Percentiles rank a stretch among this genome's conserved stretches.
Evolutionary conservation across 495 filamentous ascomycete genomes (phyloP).

Genomic region (Bombardia bombarda): DNA sequence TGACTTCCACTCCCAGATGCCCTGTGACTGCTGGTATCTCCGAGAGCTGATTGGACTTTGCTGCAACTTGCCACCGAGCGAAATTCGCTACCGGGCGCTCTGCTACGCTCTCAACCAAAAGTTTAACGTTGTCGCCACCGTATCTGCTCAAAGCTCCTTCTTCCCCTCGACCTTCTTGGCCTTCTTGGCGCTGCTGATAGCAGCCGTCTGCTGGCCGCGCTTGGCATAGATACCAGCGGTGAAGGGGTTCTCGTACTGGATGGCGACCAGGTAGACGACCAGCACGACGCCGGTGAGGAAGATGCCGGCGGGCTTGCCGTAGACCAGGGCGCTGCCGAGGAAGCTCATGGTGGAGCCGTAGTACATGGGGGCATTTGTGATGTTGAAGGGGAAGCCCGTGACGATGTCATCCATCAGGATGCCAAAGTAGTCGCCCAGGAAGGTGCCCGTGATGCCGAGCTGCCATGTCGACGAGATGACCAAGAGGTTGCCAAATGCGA

Average conservation of each 20-base stretch:
- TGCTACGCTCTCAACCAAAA: no score
- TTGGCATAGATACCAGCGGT: conserved; percentile 90
- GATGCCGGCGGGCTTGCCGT: conserved; percentile 82
- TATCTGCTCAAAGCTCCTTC: conserved; percentile 41
- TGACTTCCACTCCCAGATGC: no score
- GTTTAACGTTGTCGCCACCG: no score
- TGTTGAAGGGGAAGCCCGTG: conserved; percentile 90
- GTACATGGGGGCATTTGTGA: conserved; percentile 93
- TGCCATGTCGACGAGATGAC: conserved; percentile 85
- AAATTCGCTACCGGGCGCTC: no score
- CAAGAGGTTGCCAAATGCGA: conserved; percentile 71
- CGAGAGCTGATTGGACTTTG: no score
- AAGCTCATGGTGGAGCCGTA: conserved; percentile 90
- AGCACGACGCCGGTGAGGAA: conserved; percentile 69
- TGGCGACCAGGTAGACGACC: conserved; percentile 71
- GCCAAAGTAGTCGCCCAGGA: conserved; percentile 96
- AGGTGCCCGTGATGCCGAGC: conserved; percentile 93
- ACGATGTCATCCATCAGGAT: conserved; percentile 95
- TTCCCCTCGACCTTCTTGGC: conserved; percentile 22
- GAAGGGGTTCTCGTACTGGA: conserved; percentile 95
- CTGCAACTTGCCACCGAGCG: no score
- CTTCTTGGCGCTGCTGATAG: conserved; percentile 13
- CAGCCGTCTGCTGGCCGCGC: conserved; percentile 53
- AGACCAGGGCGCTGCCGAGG: conserved; percentile 78
- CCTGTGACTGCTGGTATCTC: no score